Evolutionary conservation across 2,329 filamentous ascomycete species (phyloP).

Genomic region (Monilinia aucupariae): DNA sequence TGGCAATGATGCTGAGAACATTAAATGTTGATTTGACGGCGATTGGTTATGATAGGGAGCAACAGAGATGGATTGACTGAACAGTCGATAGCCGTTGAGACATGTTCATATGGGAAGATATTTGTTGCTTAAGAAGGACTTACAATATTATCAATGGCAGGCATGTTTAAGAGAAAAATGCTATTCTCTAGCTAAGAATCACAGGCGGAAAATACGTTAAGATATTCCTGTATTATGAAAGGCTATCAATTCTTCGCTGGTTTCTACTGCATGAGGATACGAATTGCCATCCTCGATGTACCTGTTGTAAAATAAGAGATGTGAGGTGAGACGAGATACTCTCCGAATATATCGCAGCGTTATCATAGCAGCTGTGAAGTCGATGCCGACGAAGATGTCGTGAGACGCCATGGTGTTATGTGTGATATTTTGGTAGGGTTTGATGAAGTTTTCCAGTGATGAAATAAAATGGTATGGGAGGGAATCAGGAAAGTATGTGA

Average conservation of each 20-base stretch:
- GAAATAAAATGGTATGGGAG: no score
- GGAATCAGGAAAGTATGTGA: no score
- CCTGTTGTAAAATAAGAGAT: neutral
- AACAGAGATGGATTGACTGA: conserved; percentile 54
- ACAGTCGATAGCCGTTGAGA: neutral
- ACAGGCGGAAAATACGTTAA: neutral
- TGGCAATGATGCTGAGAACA: conserved; percentile 63
- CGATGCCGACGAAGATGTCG: neutral
- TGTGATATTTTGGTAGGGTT: no score
- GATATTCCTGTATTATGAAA: neutral
- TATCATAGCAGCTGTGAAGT: neutral
- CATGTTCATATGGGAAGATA: neutral
- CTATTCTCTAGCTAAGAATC: neutral
- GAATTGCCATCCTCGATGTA: neutral
- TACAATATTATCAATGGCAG: neutral
- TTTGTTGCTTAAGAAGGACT: neutral
- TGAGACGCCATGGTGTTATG: neutral
- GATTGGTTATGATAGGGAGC: conserved; percentile 57
- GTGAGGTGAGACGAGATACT: neutral
- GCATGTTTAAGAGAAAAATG: neutral
- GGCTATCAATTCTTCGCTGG: neutral
- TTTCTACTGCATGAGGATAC: neutral
- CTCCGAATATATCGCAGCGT: no score
- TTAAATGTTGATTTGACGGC: conserved; percentile 56
- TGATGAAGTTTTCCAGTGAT: no score